phyloP scores from a whole-genome alignment of 2,329 filamentous ascomycete genomes.

The Huntiella abstrusa region DNA sequence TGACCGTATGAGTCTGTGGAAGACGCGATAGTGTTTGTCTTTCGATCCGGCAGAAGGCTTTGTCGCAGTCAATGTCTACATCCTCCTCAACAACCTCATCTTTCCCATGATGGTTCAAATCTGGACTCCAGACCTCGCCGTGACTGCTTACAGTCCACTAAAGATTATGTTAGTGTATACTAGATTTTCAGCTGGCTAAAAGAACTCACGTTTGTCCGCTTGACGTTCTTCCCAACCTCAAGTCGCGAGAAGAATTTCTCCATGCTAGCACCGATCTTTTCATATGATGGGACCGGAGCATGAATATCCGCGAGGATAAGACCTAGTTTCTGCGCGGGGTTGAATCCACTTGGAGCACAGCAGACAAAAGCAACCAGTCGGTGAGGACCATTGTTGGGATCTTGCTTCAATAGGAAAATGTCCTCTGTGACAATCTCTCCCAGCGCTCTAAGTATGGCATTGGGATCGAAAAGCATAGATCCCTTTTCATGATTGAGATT shows the following conservation, averaged over 20 bases:
- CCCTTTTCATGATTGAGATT: conserved; percentile 5
- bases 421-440: conserved; percentile 37
- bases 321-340: conserved; percentile 31
- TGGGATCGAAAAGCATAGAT: conserved; percentile 13
- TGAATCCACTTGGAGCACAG: conserved; percentile 34
- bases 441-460: conserved; percentile 22
- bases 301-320: conserved; percentile 30
- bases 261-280: conserved; percentile 36
- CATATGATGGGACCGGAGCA: conserved; percentile 31
- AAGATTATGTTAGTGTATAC: neutral
- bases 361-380: conserved; percentile 29
- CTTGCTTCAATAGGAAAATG: conserved; percentile 29
- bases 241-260: conserved; percentile 32
- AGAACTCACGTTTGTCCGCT: conserved; percentile 28
- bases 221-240: conserved; percentile 28
- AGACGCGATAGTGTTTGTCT: conserved; percentile 32
- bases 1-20: conserved; percentile 25
- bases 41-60: conserved; percentile 27
- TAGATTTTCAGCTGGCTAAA: neutral
- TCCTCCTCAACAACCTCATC: conserved; percentile 19
- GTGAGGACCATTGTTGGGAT: conserved; percentile 18
- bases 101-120: conserved; percentile 20
- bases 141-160: conserved; percentile 32
- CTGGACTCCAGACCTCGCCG: conserved; percentile 22
- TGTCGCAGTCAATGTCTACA: conserved; percentile 21